These are phyloP conservation scores for Naganishia randhawae DNA, from an alignment of 768 basidiomycete species.

Conservation along the genomic window DNA sequence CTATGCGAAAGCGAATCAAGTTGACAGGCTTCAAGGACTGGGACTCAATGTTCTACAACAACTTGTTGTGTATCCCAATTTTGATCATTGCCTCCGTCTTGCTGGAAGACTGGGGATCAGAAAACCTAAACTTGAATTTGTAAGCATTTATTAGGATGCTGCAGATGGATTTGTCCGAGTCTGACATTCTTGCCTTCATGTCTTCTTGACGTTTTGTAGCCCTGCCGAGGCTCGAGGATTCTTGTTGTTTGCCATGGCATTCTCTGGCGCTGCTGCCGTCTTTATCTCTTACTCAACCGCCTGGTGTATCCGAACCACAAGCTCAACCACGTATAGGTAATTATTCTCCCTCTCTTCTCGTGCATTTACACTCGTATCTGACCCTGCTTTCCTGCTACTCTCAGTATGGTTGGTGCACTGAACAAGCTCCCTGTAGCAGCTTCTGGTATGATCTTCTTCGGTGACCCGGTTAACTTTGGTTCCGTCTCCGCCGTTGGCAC, in stretches of 20 bases:
- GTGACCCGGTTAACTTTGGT: slow-evolving; percentile 78
- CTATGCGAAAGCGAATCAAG: slow-evolving; percentile 97
- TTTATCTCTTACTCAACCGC: slow-evolving; percentile 98
- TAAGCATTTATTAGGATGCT: slow-evolving; percentile 54
- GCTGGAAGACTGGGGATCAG: slow-evolving; percentile 81
- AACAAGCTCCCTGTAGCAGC: slow-evolving; percentile 81
- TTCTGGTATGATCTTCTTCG: slow-evolving; percentile 81
- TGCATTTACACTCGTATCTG: background rate
- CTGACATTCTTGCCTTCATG: slow-evolving; percentile 17
- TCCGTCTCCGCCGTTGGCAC: slow-evolving; percentile 81
- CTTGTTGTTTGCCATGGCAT: slow-evolving; percentile 80
- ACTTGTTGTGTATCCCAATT: slow-evolving; percentile 88
- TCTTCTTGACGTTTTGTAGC: slow-evolving; percentile 54
- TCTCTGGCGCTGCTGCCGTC: slow-evolving; percentile 96
- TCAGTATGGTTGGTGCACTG: slow-evolving; percentile 56
- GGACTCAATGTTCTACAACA: slow-evolving; percentile 99
- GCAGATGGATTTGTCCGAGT: background rate
- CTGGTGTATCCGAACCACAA: slow-evolving; percentile 94
- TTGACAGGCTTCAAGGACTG: slow-evolving; percentile 91
- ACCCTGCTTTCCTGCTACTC: slow-evolving; percentile 22
- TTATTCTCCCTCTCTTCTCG: slow-evolving; percentile 32
- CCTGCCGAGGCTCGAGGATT: slow-evolving; percentile 73
- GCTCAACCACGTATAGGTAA: slow-evolving; percentile 96
- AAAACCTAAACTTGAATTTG: slow-evolving; percentile 80
- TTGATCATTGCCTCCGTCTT: slow-evolving; percentile 74